Evolutionary conservation across 2,329 filamentous ascomycete genomes (phyloP).

Genomic region (Aspergillus spinulosporus): DNA sequence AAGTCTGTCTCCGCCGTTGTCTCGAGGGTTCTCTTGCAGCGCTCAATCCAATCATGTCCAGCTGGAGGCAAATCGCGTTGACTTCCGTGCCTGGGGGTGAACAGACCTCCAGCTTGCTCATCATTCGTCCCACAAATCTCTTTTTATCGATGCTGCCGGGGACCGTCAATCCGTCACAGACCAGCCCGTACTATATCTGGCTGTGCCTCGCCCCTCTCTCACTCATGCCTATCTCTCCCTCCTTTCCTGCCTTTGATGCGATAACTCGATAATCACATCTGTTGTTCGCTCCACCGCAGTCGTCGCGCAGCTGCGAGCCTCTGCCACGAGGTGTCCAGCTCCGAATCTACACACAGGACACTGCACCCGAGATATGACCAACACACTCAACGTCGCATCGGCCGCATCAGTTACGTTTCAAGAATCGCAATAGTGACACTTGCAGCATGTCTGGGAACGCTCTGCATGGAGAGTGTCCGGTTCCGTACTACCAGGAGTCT

Average conservation of each 20-base stretch:
- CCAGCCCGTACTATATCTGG: conserved; percentile 26
- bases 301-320: conserved; percentile 23
- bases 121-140: conserved; percentile 16
- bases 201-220: conserved; percentile 19
- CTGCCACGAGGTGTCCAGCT: conserved; percentile 23
- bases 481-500: conserved; percentile 67
- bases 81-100: conserved; percentile 16
- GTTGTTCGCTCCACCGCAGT: conserved; percentile 12
- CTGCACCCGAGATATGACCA: conserved; percentile 19
- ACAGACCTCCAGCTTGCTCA: conserved; percentile 21
- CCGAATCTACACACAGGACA: conserved; percentile 2
- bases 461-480: conserved; percentile 57
- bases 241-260: conserved; percentile 14
- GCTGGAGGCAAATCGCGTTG: conserved; percentile 8
- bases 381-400: conserved; percentile 6
- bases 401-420: conserved; percentile 15
- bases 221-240: conserved; percentile 15
- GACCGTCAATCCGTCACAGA: conserved; percentile 4
- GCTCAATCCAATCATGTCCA: conserved; percentile 20
- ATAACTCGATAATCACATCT: conserved; percentile 9
- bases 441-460: conserved; percentile 26
- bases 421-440: conserved; percentile 2
- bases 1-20: conserved; percentile 13
- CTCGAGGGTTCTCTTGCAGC: conserved; percentile 17
- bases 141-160: conserved; percentile 7